Evolutionary conservation across 495 filamentous ascomycete genomes (phyloP), one percentile per base, ranked within the genome.

Genomic region (Mycothermus thermophilus): DNA sequence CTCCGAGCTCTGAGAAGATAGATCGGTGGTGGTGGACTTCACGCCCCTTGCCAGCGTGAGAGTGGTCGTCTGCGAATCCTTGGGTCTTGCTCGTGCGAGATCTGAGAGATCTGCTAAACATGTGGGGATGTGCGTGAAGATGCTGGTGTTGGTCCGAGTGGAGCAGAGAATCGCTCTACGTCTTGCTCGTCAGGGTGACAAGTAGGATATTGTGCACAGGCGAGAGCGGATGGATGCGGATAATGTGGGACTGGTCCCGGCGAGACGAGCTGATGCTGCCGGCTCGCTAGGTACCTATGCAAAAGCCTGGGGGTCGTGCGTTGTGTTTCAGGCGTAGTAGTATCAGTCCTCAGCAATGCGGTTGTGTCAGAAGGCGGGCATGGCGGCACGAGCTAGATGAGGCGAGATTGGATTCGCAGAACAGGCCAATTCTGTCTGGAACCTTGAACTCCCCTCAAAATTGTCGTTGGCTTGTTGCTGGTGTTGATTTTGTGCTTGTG

Each of bases 21-120:
- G 58, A 59, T 37, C 57, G n/a, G n/a, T n/a, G n/a, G n/a, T n/a
- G 38, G 38, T 58, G 59, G 30, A 41, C 34, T 34, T 55, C 57
- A 36, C 49, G 50, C 27, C 40, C 47, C 27, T 40, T 48, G 13
- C 36, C 37, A 16, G 48, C 34, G 32, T 57, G 52, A 20, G 22
- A 11, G 6, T 25, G 22, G 22, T 65, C 58, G 40, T 59, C 59
- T 16, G 37, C 41, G 39, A 50, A 52, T 46, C 57, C 53, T 43
- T 58, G 34, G 38, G 42, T 20, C 48, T 54, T 58, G 35, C 49
- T 53, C 30, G 20, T 29, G 32, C 35, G 42, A 18, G 30, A 35
- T 35, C 23, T 27, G 37, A 58, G 58, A 33, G 60, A 65, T 58
- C 63, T 60, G 54, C 48, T 59, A 43, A 67, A 67, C 63, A 67